Evolutionary conservation across 2,329 filamentous ascomycete species (phyloP).

Genomic region (Scedosporium boydii): DNA sequence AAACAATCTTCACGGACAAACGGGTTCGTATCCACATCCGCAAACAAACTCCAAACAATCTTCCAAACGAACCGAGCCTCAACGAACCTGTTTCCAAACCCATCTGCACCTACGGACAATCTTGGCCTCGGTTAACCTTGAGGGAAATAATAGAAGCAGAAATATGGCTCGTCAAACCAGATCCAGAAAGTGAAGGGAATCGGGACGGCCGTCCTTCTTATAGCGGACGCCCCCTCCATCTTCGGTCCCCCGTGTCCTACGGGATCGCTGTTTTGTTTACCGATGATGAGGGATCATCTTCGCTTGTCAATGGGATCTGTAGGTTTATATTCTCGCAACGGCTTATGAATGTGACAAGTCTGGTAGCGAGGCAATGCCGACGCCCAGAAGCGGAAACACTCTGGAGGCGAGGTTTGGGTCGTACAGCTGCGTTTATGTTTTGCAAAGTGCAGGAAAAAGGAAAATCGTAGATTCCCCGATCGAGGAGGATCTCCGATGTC

Average conservation of each 20-base stretch:
- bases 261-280: too few species aligned
- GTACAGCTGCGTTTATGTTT: not conserved
- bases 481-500: not conserved
- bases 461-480: not conserved
- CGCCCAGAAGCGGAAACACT: not conserved
- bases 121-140: not conserved
- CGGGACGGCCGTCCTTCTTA: too few species aligned
- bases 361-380: not conserved
- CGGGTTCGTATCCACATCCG: not conserved
- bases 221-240: too few species aligned
- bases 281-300: too few species aligned
- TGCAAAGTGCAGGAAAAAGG: not conserved
- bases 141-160: not conserved
- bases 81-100: not conserved
- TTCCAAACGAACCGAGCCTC: slow-evolving; percentile 1
- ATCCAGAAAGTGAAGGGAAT: too few species aligned
- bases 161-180: not conserved
- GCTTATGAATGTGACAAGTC: not conserved
- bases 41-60: not conserved
- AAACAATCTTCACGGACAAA: not conserved
- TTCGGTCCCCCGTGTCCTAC: too few species aligned
- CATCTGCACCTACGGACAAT: not conserved
- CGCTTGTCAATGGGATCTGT: too few species aligned
- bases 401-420: not conserved
- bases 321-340: not conserved